Base-by-base conservation (phyloP, 441 rosid genomes). In the Brassica hybrid region DNA sequence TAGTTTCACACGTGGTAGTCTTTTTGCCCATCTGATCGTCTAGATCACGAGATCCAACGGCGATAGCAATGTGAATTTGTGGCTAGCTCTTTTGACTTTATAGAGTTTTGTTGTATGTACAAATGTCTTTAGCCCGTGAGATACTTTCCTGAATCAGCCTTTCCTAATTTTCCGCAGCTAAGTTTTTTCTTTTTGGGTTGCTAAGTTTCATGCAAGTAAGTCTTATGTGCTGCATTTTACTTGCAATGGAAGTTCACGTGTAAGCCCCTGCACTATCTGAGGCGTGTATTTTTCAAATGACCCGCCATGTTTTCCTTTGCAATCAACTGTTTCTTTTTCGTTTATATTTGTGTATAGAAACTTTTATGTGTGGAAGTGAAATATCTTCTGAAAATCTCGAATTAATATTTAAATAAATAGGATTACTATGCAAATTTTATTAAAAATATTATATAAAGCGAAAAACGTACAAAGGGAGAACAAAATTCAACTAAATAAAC, bases 201-300 rank as follows among this genome's bases (percentile, higher is more conserved):
- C 23, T 21, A 21, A 21, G 23, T 21, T 21, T 21, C 23, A 21
- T 27, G 32, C 6, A 27, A 27, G 32, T 18, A 50, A 7, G 57
- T 14, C 57, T 50, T 9, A 1, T 50, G 38, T 34, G 38, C 38
- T 34, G 6, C 32, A 27, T 27, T 27, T 27, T 27, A 27, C 32
- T 57, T 10, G 61, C 61, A 57, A 18, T 9, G 61, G 61, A 57
- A 18, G 61, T 57, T 57, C 27, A 57, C 61, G 7, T 41, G 48
- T 41, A 41, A 41, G 13, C 48, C 48, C 48, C 11, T 41, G 48
- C 52, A 45, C 52, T 6, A 45, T 45, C 52, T 45, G 14, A 12
- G 52, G 14, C 52, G 52, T 13, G 52, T 45, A 45, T 45, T 4
- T 21, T 41, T 45, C 52, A 45, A 45, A 45, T 45, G 12, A 45